Conservation (phyloP, 2,329 filamentous ascomycete genomes). For the Talaromyces sp. region DNA sequence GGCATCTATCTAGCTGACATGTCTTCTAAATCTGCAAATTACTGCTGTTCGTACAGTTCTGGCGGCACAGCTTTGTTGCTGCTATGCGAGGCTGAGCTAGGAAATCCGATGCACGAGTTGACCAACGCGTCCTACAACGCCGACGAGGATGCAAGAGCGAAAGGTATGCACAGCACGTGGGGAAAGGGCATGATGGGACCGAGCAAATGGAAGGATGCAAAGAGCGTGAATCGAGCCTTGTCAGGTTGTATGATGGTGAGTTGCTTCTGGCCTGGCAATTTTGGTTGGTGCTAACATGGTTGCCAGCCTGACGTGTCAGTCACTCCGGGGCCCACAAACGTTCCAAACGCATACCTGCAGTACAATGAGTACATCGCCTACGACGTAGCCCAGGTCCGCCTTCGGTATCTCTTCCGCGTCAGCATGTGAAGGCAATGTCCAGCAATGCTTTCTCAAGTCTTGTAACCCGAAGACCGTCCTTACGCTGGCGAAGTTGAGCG, state of each 20-base stretch:
- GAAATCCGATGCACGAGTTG: slow-evolving; percentile 67
- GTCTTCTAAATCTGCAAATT: slow-evolving; percentile 75
- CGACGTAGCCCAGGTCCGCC: slow-evolving; percentile 44
- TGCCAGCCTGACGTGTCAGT: slow-evolving; percentile 24
- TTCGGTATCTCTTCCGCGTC: slow-evolving; percentile 42
- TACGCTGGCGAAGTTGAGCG: not conserved
- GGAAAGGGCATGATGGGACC: slow-evolving; percentile 65
- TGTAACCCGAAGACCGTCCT: not conserved
- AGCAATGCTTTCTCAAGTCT: not conserved
- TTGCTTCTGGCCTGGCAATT: not conserved
- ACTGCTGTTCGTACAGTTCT: slow-evolving; percentile 62
- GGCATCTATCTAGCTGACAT: slow-evolving; percentile 86
- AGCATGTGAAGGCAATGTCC: slow-evolving; percentile 24
- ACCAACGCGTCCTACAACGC: slow-evolving; percentile 57
- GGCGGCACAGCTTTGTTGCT: slow-evolving; percentile 69
- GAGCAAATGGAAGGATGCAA: slow-evolving; percentile 69
- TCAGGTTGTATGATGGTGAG: slow-evolving; percentile 60
- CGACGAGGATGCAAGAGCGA: slow-evolving; percentile 56
- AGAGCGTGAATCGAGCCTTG: slow-evolving; percentile 59
- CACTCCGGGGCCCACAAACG: not conserved
- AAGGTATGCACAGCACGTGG: slow-evolving; percentile 63
- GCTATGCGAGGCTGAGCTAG: slow-evolving; percentile 80
- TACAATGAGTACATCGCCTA: slow-evolving; percentile 50
- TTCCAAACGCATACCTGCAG: slow-evolving; percentile 11
- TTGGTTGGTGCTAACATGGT: not conserved